Conservation (phyloP, 2,329 filamentous ascomycete genomes). For the Amylocarpus encephaloides region DNA sequence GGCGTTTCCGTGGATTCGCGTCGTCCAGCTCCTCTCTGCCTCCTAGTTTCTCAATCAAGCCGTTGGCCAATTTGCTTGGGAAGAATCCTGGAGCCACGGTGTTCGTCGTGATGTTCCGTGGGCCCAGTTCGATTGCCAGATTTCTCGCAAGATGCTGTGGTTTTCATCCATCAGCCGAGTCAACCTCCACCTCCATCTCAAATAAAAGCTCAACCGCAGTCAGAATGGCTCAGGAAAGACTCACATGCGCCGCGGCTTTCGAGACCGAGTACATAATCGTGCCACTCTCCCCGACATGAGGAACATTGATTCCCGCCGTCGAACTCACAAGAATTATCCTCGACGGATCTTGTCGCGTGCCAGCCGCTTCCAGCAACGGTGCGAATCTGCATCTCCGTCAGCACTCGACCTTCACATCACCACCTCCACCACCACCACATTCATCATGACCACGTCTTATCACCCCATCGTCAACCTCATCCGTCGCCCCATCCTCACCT, state of each 20-base stretch:
- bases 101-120: conserved; percentile 58
- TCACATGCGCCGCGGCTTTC: conserved; percentile 54
- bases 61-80: conserved; percentile 61
- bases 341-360: conserved; percentile 47
- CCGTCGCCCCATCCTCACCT: neutral
- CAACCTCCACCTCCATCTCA: no score
- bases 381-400: conserved; percentile 19
- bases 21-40: conserved; percentile 46
- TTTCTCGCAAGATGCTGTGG: conserved; percentile 57
- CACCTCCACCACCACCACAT: no score
- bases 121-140: conserved; percentile 63
- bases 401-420: no score
- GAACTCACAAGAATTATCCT: conserved; percentile 62
- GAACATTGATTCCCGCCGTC: conserved; percentile 57
- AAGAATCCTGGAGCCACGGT: conserved; percentile 64
- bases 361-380: conserved; percentile 45
- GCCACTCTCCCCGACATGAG: conserved; percentile 51
- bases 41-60: conserved; percentile 55
- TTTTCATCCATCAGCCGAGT: no score
- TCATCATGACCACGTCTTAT: no score
- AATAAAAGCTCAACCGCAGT: no score
- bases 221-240: no score
- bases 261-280: conserved; percentile 62
- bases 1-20: conserved; percentile 46
- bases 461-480: no score